Base-by-base conservation (phyloP, 768 basidiomycete species). In the Mycena floridula region DNA sequence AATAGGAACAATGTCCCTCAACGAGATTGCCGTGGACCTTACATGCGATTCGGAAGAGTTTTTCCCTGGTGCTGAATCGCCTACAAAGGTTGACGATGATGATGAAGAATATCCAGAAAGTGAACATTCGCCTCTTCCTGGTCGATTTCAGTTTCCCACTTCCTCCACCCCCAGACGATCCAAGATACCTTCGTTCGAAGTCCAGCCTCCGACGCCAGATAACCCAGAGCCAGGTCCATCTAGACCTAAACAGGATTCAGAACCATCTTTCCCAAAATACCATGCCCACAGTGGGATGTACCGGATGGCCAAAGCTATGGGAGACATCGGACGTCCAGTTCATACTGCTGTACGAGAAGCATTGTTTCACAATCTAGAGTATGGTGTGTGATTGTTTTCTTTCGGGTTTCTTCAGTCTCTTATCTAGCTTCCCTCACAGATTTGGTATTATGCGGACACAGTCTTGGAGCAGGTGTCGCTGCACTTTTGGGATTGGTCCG, bases 21-120 rank as follows among this genome's bases (percentile, higher is more conserved):
- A 91, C 53, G 89, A 91, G 61, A 76, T 91, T 4, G 89, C 88
- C 13, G 87, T 86, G 8, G 88, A 91, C 63, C 69, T 91, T 39
- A 87, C 88, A 1, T 91, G 89, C 60, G 84, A 89, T 45, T 75
- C 82, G 0, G 80, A 79, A 30, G 68, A 75, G 18, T 87, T 87
- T 50, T 68, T 74, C 44, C 81, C 79, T 21, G 79, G 76, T 15
- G 59, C 56, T 1, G 72, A 69, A 4, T 48, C 58, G 13, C 46
- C 55, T 8, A 45, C 26, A 23, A 62, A 58, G 21, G 59, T 57
- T 26, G 24, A 53, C 49, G 49, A 48, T n/a, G 38, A 42, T 15
- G 48, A 46, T 18, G 47, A 25, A 7, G 49, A n/a, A 60, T 38
- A 22, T 23, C 36, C 26, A 18, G 64, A 13, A 55, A 57, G 12